Evolutionary conservation across 169 alveolate species (phyloP), one percentile per base, ranked within the genome.

Genomic region (Cyclospora cayetanensis): DNA sequence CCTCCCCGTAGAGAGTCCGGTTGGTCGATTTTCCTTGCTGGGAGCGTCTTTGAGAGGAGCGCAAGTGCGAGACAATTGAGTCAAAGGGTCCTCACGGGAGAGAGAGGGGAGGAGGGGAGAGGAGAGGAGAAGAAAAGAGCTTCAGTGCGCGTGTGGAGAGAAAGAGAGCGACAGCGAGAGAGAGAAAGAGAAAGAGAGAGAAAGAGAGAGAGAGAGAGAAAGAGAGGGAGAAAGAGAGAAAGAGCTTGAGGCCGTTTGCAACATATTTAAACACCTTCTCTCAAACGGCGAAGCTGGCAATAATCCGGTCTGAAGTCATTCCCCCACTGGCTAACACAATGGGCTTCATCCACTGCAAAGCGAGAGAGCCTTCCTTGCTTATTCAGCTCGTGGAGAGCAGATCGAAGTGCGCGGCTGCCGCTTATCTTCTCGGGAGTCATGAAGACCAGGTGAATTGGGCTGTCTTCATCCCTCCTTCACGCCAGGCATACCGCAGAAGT

Each of bases 271-370:
- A n/a, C n/a, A 87, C 95, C 94, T 37, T 87, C 93, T 90, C 97
- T 96, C 25, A 98, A 90, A 76, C 95, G 95, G 74, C 97, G 94
- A 94, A 98, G 94, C 88, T 95, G 95, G 90, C 97, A 93, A 94
- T 98, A 98, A 91, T 99, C 99, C 18, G 99, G 98, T 68, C 99
- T 95, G 94, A 99, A 99, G 92, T 99, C 99, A 93, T 98, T 97
- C 22, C 99, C 99, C 99, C 99, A 99, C 90, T 98, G 98, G 77
- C 99, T 96, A 18, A 99, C 99, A 93, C 99, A 99, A 95, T 99
- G 99, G 0, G 99, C 99, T 94, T 99, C 99, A 94, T 99, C 99
- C n/a, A 99, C 97, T 18, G 97, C 99, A 91, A 99, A 97, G 91
- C 99, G 95, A 37, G 95, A 91, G 11, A 99, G 97, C 63, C 96